Evolutionary conservation across 1,139 yeast genomes (phyloP), one percentile per base, ranked within the genome.

Genomic region (Nakaseomyces nivariensis): DNA sequence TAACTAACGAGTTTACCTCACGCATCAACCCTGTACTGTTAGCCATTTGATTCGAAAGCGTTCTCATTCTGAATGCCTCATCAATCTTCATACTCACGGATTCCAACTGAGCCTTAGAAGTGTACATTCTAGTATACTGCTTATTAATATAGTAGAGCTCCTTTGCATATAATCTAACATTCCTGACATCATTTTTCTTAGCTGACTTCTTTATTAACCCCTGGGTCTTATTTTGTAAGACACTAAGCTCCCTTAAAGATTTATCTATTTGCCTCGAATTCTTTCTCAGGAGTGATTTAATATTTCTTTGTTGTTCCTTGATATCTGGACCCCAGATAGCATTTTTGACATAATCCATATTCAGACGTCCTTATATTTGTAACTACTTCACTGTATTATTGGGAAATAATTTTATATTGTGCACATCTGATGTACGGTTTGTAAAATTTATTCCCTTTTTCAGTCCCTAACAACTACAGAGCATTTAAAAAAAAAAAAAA

Each of bases 301-400:
- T 87, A 62, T 82, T 85, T 51, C 95, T 76, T 74, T 85, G 86
- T 79, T 88, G 97, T 62, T 92, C 97, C 61, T 83, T 83, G 45
- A 97, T 96, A 66, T 89, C 96, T 0, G 96, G 96, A 1, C 97
- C 98, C 82, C 94, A 90, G 48, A 90, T 81, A 8, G 90, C 86
- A 64, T 82, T 81, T 70, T 87, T 89, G 44, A 90, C 69, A 61
- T 72, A 80, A 58, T 85, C 87, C 92, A 85, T 84, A 27, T 11
- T 31, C 24, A 17, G 22, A 17, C 22, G 22, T 17, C 22, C 22
- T 17, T 17, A 17, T 17, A 17, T 17, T 17, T 17, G 22, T 17
- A 2, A 17, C 22, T 17, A 17, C 22, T 17, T 17, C 22, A 2
- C 3, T 17, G 22, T 17, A 17, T 2, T 17, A 17, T 17, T 17